Evolutionary conservation across 2,329 filamentous ascomycete species (phyloP), one percentile per base, ranked within the genome.

Genomic region (Stachybotrys chartarum): DNA sequence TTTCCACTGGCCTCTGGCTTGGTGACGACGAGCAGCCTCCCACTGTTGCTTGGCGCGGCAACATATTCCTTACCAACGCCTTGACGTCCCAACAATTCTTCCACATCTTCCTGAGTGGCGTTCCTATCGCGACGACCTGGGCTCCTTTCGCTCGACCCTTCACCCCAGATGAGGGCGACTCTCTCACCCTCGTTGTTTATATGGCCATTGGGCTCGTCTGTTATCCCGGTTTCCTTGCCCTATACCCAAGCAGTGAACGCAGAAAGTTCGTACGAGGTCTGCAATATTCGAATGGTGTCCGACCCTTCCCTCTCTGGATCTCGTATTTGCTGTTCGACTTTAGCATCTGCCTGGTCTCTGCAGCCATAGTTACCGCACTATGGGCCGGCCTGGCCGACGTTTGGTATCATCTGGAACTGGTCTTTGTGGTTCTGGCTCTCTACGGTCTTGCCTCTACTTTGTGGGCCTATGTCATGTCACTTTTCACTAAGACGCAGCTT

Each of bases 241-340:
- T 97, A 5, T 97, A 97, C 65, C 90, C 91, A 0, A 96, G 90
- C n/a, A 77, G 88, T 31, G 92, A 97, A 70, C 81, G 91, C 30
- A 76, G 91, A 11, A 78, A 85, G 52, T 88, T 91, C 60, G 90
- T 97, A 30, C 83, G 92, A 53, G 88, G 88, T 16, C 76, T 97
- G 32, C 87, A 97, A 69, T 97, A 96, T 71, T 95, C 90, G 54
- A 97, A 96, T 65, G 92, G 92, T 50, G 91, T 96, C 31, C 80
- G 89, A 12, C 86, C 89, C 0, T 76, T 89, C 8, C 90, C 91
- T 1, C 76, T 97, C 1, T 97, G 93, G 92, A 71, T 90, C 6
- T 90, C 92, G 1, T 95, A 97, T 66, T 77, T 88, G 1, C 65
- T 78, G 0, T 96, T 96, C 65, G 92, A 97, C 72, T 91, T 92